Conservation (phyloP, 192 early-diverging fungal species). For the Hyaloraphidium curvatum region DNA sequence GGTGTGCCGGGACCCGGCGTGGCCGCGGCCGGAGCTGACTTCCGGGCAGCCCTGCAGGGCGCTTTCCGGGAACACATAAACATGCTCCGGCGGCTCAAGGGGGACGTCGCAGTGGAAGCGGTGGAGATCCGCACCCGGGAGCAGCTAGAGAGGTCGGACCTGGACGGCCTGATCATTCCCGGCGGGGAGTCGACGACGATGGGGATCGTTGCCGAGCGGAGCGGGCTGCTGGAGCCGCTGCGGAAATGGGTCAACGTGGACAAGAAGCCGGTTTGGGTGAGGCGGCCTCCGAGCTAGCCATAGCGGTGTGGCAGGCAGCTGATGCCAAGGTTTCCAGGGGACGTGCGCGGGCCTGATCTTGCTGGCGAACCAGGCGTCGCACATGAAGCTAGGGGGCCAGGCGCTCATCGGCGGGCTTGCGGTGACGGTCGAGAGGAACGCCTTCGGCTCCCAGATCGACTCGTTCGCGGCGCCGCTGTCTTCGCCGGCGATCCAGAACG, state of each 20-base stretch:
- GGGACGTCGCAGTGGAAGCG: background rate
- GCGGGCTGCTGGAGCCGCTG: conserved; percentile 57
- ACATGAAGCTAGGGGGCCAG: conserved; percentile 73
- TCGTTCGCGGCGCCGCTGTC: conserved; percentile 43
- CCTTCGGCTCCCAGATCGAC: conserved; percentile 83
- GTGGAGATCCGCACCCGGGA: conserved; percentile 40
- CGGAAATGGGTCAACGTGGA: conserved; percentile 44
- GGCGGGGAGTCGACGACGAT: conserved; percentile 93
- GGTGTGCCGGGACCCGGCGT: no score
- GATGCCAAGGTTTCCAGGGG: conserved; percentile 41
- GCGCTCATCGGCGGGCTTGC: conserved; percentile 60
- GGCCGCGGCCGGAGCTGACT: no score
- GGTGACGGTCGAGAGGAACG: conserved; percentile 75
- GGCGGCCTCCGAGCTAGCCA: no score
- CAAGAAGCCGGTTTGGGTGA: conserved; percentile 57
- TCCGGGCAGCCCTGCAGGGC: no score
- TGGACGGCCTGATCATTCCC: conserved; percentile 85
- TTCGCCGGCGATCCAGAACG: conserved; percentile 10
- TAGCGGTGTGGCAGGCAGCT: no score
- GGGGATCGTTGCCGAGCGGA: conserved; percentile 75
- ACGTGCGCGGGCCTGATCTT: conserved; percentile 95
- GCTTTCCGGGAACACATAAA: no score
- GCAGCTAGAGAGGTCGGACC: conserved; percentile 29
- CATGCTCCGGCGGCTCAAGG: no score
- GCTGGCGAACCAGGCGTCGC: conserved; percentile 49